phyloP scores from a whole-genome alignment of 2,329 filamentous ascomycete genomes.

The Xylariaceae sp. region DNA sequence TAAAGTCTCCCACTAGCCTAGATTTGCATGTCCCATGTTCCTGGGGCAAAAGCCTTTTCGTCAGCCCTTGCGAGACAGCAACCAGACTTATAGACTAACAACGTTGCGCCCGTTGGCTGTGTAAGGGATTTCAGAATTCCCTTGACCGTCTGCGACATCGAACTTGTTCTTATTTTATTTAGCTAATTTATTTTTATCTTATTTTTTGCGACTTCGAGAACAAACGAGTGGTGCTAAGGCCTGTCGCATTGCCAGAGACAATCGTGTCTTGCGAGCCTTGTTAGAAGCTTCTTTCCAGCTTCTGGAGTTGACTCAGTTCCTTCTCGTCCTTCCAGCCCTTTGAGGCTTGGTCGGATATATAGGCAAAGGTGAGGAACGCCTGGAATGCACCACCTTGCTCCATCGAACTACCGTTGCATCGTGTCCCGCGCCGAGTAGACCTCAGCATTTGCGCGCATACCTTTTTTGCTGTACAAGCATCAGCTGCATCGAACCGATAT shows the following conservation, averaged over 20 bases:
- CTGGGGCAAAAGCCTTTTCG: constrained; percentile 12
- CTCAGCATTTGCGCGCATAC: constrained; percentile 16
- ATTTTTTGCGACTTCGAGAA: constrained; percentile 37
- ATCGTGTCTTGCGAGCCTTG: constrained; percentile 19
- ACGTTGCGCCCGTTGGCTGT: not conserved
- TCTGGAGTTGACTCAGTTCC: constrained; percentile 31
- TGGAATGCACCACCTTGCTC: constrained; percentile 32
- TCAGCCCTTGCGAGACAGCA: constrained; percentile 23
- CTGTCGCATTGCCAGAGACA: constrained; percentile 32
- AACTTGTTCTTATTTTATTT: no score
- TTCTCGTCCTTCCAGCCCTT: constrained; percentile 23
- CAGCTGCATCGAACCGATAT: no score
- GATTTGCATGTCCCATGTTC: constrained; percentile 15
- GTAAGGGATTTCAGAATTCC: constrained; percentile 12
- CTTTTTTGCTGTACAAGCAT: not conserved
- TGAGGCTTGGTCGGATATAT: constrained; percentile 30
- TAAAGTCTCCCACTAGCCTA: constrained; percentile 17
- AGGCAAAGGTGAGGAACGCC: constrained; percentile 29
- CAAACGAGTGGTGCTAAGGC: constrained; percentile 30
- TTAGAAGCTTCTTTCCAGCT: constrained; percentile 36
- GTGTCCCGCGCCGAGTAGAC: not conserved
- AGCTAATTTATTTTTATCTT: no score
- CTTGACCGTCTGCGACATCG: constrained; percentile 31
- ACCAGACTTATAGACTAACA: constrained; percentile 7
- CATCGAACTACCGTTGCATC: constrained; percentile 4